phyloP scores from a whole-genome alignment of 192 early-diverging fungal genomes.

The Geranomyces michiganensis region DNA sequence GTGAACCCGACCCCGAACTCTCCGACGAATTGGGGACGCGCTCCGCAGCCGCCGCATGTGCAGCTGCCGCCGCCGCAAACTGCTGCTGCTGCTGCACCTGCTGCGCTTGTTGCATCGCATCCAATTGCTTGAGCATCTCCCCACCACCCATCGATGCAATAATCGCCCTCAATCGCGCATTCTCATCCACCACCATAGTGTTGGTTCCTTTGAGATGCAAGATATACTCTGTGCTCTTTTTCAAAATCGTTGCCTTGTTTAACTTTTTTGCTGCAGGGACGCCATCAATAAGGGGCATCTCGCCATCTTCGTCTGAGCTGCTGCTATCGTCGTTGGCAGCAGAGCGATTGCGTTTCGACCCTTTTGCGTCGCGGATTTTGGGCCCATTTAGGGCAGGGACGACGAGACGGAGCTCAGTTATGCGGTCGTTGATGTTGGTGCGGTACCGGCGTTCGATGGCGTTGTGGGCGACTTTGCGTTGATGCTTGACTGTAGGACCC shows the following conservation, averaged over 20 bases:
- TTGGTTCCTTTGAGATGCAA: slow-evolving; percentile 36
- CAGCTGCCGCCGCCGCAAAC: background rate
- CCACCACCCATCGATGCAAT: slow-evolving; percentile 20
- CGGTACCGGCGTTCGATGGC: slow-evolving; percentile 93
- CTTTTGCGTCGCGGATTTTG: slow-evolving; percentile 47
- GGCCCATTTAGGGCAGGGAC: slow-evolving; percentile 79
- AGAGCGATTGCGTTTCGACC: slow-evolving; percentile 41
- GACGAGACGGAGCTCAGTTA: slow-evolving; percentile 79
- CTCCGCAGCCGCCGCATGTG: background rate
- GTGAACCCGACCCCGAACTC: slow-evolving; percentile 4
- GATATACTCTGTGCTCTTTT: slow-evolving; percentile 93
- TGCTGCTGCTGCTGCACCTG: slow-evolving; percentile 7
- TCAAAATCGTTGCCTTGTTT: slow-evolving; percentile 93
- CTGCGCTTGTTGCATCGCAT: background rate
- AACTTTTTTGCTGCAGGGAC: slow-evolving; percentile 82
- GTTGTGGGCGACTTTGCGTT: slow-evolving; percentile 92
- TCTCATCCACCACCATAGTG: slow-evolving; percentile 9
- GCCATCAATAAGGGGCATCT: slow-evolving; percentile 67
- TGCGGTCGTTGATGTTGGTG: slow-evolving; percentile 97
- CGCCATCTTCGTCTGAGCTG: slow-evolving; percentile 60
- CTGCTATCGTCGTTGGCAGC: slow-evolving; percentile 52
- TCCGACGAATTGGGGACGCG: slow-evolving; percentile 18
- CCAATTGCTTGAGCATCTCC: slow-evolving; percentile 6
- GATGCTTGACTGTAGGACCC: slow-evolving; percentile 33
- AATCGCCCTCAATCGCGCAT: background rate